Evolutionary conservation across 1,284 basidiomycete species (phyloP), one percentile per base, ranked within the genome.

Genomic region (Sanghuangporus baumii): DNA sequence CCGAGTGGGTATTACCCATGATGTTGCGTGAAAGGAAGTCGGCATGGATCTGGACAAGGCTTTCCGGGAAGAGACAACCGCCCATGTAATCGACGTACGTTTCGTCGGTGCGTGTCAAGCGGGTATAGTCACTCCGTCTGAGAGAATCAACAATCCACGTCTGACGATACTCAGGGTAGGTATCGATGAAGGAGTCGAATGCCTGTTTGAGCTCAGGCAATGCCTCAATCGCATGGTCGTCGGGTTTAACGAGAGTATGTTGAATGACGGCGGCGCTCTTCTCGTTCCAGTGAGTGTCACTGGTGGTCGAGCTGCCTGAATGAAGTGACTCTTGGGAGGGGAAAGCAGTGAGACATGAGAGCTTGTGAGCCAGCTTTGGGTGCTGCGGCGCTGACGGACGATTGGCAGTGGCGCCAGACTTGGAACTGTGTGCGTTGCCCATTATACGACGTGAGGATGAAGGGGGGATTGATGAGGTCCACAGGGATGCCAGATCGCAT

Each of bases 41-140:
- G 46, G 84, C 78, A 67, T 91, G 88, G 6, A 83, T 81, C 50
- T 78, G 80, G 64, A 91, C 80, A 38, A 92, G 82, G 65, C 84
- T 87, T 67, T 89, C 87, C 16, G 90, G 89, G 68, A 90, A 90
- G 38, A 91, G 70, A 59, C 82, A 82, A 38, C 87, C 90, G 43
- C 90, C 91, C 87, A 91, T 93, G 67, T 89, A 92, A 70, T 93
- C 90, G 61, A 91, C 85, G 66, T 93, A 93, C 3, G 85, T 86
- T 74, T 90, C 87, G 1, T 81, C 81, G 18, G 75, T 74, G 16
- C 77, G 79, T 65, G 86, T 84, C 46, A 91, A 78, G 58, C 89
- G 75, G 6, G 79, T 70, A 68, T 85, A 90, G 71, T 92, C 89
- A n/a, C 79, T 84, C 66, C 81, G 78, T 55, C 90, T 81, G 37